Conservation (phyloP, 164 flowering plant species). For the Hamamelis virginiana region DNA sequence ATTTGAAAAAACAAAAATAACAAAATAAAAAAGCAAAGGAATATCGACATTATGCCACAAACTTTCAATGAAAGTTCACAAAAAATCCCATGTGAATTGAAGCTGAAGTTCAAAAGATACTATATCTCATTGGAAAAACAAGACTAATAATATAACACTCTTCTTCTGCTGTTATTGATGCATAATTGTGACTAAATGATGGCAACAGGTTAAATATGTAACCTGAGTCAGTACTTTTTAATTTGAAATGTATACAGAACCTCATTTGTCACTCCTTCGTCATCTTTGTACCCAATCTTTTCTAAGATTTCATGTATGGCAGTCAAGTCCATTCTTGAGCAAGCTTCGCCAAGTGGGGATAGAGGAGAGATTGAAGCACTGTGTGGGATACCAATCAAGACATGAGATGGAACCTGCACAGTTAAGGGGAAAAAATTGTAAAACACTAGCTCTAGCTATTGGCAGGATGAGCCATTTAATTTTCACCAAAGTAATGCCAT, state of each 20-base stretch:
- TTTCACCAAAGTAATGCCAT: neutral
- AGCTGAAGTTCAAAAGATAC: too few relatives aligned
- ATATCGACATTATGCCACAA: too few relatives aligned
- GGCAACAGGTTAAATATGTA: neutral
- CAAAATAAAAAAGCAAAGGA: neutral
- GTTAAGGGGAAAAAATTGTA: neutral
- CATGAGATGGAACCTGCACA: constrained; percentile 55
- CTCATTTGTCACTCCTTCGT: constrained; percentile 65
- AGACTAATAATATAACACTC: too few relatives aligned
- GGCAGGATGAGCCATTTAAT: neutral
- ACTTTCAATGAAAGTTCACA: too few relatives aligned
- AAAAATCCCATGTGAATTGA: too few relatives aligned
- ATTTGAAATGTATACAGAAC: constrained; percentile 16
- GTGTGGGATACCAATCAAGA: constrained; percentile 55
- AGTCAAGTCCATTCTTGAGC: constrained; percentile 59
- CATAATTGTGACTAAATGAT: neutral
- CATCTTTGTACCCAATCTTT: constrained; percentile 56
- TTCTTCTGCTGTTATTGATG: neutral
- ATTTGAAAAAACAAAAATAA: neutral
- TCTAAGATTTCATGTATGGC: constrained; percentile 58
- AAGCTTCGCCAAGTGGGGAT: constrained; percentile 60
- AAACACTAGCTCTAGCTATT: neutral
- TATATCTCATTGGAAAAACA: too few relatives aligned
- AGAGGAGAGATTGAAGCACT: constrained; percentile 33
- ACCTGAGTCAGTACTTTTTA: neutral